Base-by-base conservation (phyloP, 2,329 filamentous ascomycete species). In the Emericellopsis atlantica region DNA sequence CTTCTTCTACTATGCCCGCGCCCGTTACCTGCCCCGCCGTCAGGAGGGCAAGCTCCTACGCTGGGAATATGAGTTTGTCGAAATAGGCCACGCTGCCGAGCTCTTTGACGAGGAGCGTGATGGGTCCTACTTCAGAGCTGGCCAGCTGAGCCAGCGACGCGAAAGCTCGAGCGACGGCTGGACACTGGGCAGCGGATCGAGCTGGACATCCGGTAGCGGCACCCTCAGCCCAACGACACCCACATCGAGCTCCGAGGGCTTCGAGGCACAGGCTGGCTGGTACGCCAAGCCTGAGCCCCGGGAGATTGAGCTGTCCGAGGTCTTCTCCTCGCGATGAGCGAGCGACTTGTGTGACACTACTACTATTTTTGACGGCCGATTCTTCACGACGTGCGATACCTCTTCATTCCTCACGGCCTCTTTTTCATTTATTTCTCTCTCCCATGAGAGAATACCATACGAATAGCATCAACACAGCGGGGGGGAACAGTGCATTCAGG, bases 51-150 rank as follows among this genome's bases (percentile, higher is more conserved):
- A 95, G 72, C 72, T 74, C 49, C 86, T 84, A 62, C 79, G 90
- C 46, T 96, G 89, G 88, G 85, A 95, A 51, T 95, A 96, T 62
- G 89, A 95, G 53, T 95, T 88, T 51, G 79, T 94, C 45, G 89
- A 95, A 65, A 64, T 81, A 44, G 90, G 90, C 51, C 83, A 93
- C 47, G 58, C 60, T 44, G 56, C 59, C 43, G 55, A 58, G 44
- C 45, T 56, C 31, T 45, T 51, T 4, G 68, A 71, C 42, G 70
- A 74, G 50, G 65, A 72, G 52, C 62, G 62, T 42, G 63, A 64
- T 40, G 57, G 62, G 40, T 56, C 62, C 39, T 69, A 65, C 47
- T 67, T 69, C 40, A 63, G 65, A 22, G 60, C 72, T 10, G 65
- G 65, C 10, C 52, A 70, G 11, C 54, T 73, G 40, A 65, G 66